Conservation (phyloP, 2,329 filamentous ascomycete genomes). For the Amphichorda felina region DNA sequence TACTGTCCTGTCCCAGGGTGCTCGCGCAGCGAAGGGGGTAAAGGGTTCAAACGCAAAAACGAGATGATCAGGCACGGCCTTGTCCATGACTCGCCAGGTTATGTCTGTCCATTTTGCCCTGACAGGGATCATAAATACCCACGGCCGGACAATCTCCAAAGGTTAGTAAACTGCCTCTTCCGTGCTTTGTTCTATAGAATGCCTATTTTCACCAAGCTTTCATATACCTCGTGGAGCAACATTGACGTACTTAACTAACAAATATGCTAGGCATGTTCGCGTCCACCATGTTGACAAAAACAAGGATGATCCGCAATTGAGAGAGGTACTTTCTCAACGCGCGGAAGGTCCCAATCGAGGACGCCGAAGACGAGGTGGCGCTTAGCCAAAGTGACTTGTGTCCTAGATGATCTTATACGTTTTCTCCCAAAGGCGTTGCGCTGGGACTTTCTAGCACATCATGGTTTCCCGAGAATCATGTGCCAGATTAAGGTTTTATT, state of each 20-base stretch:
- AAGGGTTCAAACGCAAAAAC: conserved; percentile 61
- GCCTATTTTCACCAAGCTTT: background rate
- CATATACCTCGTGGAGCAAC: background rate
- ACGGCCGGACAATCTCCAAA: conserved; percentile 87
- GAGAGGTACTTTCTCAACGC: conserved; percentile 76
- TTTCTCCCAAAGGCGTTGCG: background rate
- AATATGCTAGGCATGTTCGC: conserved; percentile 62
- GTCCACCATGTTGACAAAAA: conserved; percentile 86
- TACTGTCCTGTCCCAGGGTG: conserved; percentile 53
- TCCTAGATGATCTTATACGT: background rate
- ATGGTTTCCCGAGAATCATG: no score
- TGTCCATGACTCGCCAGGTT: conserved; percentile 88
- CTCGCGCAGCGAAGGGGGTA: conserved; percentile 50
- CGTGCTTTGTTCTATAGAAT: no score
- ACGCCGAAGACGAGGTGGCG: conserved; percentile 51
- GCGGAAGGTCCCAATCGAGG: conserved; percentile 76
- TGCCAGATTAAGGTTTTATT: no score
- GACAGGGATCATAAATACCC: conserved; percentile 92
- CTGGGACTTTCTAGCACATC: no score
- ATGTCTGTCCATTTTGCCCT: conserved; percentile 91
- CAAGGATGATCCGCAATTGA: conserved; percentile 71
- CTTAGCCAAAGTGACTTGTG: background rate
- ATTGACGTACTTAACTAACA: no score
- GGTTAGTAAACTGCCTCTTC: conserved; percentile 38
- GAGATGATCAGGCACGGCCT: conserved; percentile 70